Evolutionary conservation across 2,329 filamentous ascomycete genomes (phyloP), one percentile per base, ranked within the genome.

Genomic region (Amylocarpus encephaloides): DNA sequence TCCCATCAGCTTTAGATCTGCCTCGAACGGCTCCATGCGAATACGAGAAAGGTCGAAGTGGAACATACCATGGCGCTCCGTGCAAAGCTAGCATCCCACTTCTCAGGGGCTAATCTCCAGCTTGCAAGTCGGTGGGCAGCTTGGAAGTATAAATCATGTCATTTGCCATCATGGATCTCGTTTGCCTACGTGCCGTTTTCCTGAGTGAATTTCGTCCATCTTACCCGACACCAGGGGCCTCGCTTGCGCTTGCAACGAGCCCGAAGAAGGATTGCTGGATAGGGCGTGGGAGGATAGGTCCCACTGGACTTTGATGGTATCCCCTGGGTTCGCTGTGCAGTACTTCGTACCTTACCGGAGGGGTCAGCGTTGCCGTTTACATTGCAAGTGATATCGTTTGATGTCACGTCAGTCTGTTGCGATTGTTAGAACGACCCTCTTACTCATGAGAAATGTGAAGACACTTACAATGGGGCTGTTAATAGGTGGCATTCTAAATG

Each of bases 341-440:
- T 68, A n/a, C 49, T n/a, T n/a, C n/a, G n/a, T n/a, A n/a, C 53
- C 15, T 69, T 64, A 36, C 64, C 64, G 1, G 57, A 56, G 19
- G 60, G 58, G 9, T 66, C 65, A 35, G 51, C 64, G 44, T 57
- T 56, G 26, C 69, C 64, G 26, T 68, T 68, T 13, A 66, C 66
- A 51, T 76, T 76, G 64, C 76, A 79, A 53, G 71, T 69, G 53
- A 79, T 72, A 58, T 73, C 71, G 49, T 70, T 62, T 43, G 71
- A 73, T 43, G 57, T 70, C 35, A 77, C 72, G 51, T 73, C 68
- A 15, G 69, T 71, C 48, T 49, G 13, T 6, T 11, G 18, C 5
- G 9, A 13, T 7, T 12, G 9, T 49, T 18, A 39, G 40, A 18
- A n/a, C 16, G 22, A 7, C 6, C 6, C 18, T 10, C 9, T 2